Base-by-base conservation (phyloP, 2,329 filamentous ascomycete genomes). In the Ophiocordyceps camponoti-saundersi region DNA sequence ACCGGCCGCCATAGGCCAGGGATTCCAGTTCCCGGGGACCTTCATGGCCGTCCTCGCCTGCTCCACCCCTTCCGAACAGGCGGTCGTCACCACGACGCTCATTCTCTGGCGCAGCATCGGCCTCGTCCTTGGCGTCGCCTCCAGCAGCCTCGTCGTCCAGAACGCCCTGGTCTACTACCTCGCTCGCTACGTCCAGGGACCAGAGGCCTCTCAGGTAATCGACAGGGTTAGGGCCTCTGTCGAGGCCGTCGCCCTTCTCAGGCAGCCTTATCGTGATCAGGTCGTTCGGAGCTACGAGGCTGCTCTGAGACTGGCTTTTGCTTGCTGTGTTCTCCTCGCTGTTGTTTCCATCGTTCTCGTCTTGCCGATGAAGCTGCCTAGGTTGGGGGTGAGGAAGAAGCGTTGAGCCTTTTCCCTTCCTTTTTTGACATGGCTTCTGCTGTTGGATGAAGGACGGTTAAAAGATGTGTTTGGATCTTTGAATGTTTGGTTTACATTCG, bases 41-140 rank as follows among this genome's bases (percentile, higher is more conserved):
- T 78, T 81, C 61, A 75, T 85, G 57, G 70, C 73, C 15, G 65
- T 83, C 1, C 70, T 85, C 21, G 75, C 74, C 2, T 71, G 73
- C 2, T 77, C 72, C 42, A 61, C 69, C 6, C 77, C 81, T 55
- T 57, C 65, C 6, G 77, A 82, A 44, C 79, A 83, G 59, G 80
- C 80, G 15, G 78, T 83, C 40, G 77, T 79, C 13, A 84, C 82
- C 1, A 78, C 73, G 46, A 86, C 83, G 0, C 65, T 89, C 50
- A 73, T 82, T 18, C 65, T 89, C 18, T 87, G 81, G 77, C 73
- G 84, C 47, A 78, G 75, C 48, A 62, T 89, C 6, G 85, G 84
- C 7, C 74, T 72, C 48, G 82, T 89, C 1, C 70, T 88, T 56
- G 85, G 84, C n/a, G 75, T 89, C 42, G 78, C 83, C 1, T 66